Percentiles rank a stretch among this genome's conserved stretches.
These are phyloP conservation scores for Sarcodon aspratus DNA, from an alignment of 768 basidiomycete species.

Conservation along the genomic window DNA sequence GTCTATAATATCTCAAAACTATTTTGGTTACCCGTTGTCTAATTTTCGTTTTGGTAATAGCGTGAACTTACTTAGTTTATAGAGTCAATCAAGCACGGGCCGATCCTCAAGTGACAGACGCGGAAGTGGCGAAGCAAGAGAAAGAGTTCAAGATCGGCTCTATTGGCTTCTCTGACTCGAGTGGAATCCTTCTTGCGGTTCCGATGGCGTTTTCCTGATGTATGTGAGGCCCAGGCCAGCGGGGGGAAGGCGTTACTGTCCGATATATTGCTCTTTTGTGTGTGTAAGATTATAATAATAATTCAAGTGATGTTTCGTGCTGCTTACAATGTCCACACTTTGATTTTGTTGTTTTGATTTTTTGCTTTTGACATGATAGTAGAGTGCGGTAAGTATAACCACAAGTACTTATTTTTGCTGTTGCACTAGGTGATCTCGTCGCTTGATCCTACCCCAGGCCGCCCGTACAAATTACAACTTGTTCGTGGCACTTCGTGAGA, in stretches of 20 bases:
- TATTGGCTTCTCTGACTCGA: conserved; percentile 76
- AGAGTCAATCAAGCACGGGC: conserved; percentile 66
- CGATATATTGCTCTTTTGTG: no score
- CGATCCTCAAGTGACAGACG: conserved; percentile 31
- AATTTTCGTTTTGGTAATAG: conserved; percentile 22
- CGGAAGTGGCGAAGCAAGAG: conserved; percentile 59
- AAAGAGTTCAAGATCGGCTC: conserved; percentile 87
- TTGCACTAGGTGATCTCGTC: no score
- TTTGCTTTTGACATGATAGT: no score
- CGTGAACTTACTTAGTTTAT: conserved; percentile 83
- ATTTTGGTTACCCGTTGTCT: conserved; percentile 1
- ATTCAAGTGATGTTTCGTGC: no score
- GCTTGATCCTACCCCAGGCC: no score
- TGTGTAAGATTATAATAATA: no score
- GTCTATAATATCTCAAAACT: conserved; percentile 7
- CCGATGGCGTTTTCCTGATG: conserved; percentile 65
- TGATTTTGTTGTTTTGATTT: no score
- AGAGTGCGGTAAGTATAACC: no score
- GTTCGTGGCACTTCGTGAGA: no score
- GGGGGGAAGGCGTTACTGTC: conserved; percentile 54
- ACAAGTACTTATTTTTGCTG: no score
- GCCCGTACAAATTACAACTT: no score
- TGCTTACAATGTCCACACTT: no score
- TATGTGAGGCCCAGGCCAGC: conserved; percentile 64
- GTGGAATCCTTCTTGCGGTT: conserved; percentile 57